Evolutionary conservation across 1,284 basidiomycete genomes (phyloP).

Genomic region (Schizophyllum commune): DNA sequence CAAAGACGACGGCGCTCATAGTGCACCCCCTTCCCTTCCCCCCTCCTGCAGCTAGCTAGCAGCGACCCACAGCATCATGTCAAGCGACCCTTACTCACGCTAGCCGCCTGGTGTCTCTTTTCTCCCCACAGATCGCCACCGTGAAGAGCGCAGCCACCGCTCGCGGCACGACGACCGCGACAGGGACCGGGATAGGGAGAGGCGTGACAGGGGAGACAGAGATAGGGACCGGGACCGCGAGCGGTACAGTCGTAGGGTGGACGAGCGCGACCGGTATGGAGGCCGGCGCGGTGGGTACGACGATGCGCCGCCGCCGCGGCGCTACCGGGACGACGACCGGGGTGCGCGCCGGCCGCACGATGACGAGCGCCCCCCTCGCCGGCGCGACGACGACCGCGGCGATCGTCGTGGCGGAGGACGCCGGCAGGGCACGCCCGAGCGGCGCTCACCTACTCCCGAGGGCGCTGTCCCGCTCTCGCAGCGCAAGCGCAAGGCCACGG

Average conservation of each 20-base stretch:
- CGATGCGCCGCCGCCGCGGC: conserved; percentile 40
- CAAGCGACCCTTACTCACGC: conserved; percentile 40
- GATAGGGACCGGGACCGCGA: conserved; percentile 25
- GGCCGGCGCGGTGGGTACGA: conserved; percentile 34
- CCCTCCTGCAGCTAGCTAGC: conserved; percentile 48
- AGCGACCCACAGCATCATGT: conserved; percentile 31
- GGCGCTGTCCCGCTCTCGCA: conserved; percentile 79
- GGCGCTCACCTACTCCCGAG: conserved; percentile 87
- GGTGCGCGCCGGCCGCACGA: conserved; percentile 26
- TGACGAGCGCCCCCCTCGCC: conserved; percentile 18
- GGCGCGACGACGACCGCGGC: conserved; percentile 30
- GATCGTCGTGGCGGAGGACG: conserved; percentile 39
- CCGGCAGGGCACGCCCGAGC: conserved; percentile 60
- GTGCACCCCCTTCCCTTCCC: conserved; percentile 43
- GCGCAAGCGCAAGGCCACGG: conserved; percentile 79
- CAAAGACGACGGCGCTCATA: conserved; percentile 46
- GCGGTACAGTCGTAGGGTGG: conserved; percentile 14
- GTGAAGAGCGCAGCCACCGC: conserved; percentile 48
- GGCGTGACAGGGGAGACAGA: conserved; percentile 30
- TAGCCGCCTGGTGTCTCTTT: conserved; percentile 30
- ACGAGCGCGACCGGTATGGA: conserved; percentile 37
- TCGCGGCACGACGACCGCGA: conserved; percentile 45
- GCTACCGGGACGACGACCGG: conserved; percentile 41
- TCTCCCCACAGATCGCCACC: conserved; percentile 44
- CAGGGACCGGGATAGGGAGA: conserved; percentile 39